Evolutionary conservation across 306 rosid species (phyloP), one percentile per base, ranked within the genome.

Genomic region (Datisca glomerata): DNA sequence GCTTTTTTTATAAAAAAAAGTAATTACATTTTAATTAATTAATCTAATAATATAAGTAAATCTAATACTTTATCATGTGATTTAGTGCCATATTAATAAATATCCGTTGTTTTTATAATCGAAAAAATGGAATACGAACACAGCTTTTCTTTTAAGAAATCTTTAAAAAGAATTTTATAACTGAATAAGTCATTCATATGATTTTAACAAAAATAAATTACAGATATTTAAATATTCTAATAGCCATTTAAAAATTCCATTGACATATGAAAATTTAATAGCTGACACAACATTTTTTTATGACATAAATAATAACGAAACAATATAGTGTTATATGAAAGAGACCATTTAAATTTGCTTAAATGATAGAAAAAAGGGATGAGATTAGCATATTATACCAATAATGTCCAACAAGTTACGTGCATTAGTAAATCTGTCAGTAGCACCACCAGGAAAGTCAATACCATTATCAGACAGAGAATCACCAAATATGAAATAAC

Each of bases 381-480:
- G 22, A 21, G 21, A 47, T 41, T 19, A 21, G 20, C 7, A 23
- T 24, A 3, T 15, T 45, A 33, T 15, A 67, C 79, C 53, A 12
- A 68, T 29, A 23, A 61, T 19, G 13, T 80, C 92, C 12, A 46
- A 41, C 0, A 20, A 0, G 18, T 59, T 80, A 12, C 9, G 32
- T 2, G 68, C 84, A 28, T 80, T 85, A 52, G 62, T 22, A 22
- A 61, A 76, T 33, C 93, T 74, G 56, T 93, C 82, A 0, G 73
- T 66, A 7, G 92, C 57, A 10, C 57, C 53, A 0, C 1, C 8
- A 0, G 75, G 45, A 23, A 60, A 59, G 60, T 76, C 95, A 28
- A 76, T 57, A 15, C 86, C 84, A 47, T 1, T 45, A 9, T 79
- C 85, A 4, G 55, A 57, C 0, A 67, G 21, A 9, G 85, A 75